Conservation (phyloP, 2,329 filamentous ascomycete species). For the Aspergillus fijiensis region DNA sequence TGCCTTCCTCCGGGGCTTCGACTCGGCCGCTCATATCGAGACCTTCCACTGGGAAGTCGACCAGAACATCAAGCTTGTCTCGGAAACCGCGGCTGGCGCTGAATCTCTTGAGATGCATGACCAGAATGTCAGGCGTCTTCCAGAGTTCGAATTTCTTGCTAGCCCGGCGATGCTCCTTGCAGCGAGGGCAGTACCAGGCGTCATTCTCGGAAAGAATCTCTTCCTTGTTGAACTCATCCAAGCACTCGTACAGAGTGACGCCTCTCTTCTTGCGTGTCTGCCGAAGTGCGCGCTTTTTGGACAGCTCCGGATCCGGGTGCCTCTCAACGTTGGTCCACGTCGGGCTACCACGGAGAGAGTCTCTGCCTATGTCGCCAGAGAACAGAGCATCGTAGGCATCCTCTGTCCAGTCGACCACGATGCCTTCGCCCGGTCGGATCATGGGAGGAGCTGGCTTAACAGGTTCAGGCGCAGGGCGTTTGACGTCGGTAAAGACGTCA, state of each 20-base stretch:
- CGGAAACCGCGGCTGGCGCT: conserved; percentile 77
- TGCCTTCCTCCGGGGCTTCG: conserved; percentile 74
- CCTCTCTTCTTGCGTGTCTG: conserved; percentile 68
- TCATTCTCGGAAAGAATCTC: conserved; percentile 94
- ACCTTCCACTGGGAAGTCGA: conserved; percentile 87
- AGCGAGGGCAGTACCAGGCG: conserved; percentile 95
- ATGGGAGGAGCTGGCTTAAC: conserved; percentile 58
- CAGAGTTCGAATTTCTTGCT: conserved; percentile 97
- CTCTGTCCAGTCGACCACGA: conserved; percentile 82
- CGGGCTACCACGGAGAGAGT: conserved; percentile 58
- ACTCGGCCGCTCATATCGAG: conserved; percentile 80
- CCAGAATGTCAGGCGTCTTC: conserved; percentile 92
- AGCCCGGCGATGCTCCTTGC: conserved; percentile 88
- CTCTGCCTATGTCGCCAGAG: conserved; percentile 40
- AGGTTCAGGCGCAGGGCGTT: conserved; percentile 22
- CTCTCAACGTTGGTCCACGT: conserved; percentile 57
- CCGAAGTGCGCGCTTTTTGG: conserved; percentile 63
- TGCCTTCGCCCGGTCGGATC: conserved; percentile 76
- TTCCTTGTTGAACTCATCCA: conserved; percentile 91
- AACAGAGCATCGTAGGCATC: conserved; percentile 73
- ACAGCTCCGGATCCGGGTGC: conserved; percentile 62
- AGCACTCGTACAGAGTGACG: conserved; percentile 82
- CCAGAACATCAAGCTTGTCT: conserved; percentile 86
- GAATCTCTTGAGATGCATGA: conserved; percentile 94
- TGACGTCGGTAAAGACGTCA: conserved; percentile 22